Evolutionary conservation across 2,329 filamentous ascomycete species (phyloP).

Genomic region (Orbilia brochopaga): DNA sequence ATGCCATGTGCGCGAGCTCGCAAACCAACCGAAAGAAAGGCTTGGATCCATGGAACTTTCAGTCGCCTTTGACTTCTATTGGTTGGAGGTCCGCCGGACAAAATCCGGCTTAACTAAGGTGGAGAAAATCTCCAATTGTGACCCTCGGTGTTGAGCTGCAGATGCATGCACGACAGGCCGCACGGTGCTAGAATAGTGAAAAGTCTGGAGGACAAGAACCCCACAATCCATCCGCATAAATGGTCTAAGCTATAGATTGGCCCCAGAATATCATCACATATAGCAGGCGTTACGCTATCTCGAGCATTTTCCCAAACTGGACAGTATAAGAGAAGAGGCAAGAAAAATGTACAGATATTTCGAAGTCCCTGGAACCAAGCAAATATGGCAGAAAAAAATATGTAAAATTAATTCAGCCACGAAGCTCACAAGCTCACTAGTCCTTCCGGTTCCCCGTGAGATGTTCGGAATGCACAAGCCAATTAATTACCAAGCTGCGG

Average conservation of each 20-base stretch:
- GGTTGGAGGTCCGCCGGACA: no score
- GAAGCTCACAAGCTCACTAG: neutral
- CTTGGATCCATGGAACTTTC: no score
- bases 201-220: neutral
- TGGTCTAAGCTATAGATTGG: neutral
- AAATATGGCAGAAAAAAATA: slow-evolving; percentile 5
- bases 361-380: neutral
- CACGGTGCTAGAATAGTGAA: neutral
- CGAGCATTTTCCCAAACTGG: neutral
- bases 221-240: neutral
- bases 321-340: slow-evolving; percentile 7
- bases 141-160: neutral
- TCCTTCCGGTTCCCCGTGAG: slow-evolving; percentile 33
- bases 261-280: slow-evolving; percentile 7
- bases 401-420: slow-evolving; percentile 5
- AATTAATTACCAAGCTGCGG: slow-evolving; percentile 4
- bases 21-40: no score
- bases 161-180: slow-evolving; percentile 2
- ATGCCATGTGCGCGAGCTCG: no score
- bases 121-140: no score
- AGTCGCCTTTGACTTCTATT: no score
- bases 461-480: neutral
- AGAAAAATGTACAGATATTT: slow-evolving; percentile 7
- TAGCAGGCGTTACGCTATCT: neutral
- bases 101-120: no score